Conservation (phyloP, 441 rosid species). For the Manihot esculenta region DNA sequence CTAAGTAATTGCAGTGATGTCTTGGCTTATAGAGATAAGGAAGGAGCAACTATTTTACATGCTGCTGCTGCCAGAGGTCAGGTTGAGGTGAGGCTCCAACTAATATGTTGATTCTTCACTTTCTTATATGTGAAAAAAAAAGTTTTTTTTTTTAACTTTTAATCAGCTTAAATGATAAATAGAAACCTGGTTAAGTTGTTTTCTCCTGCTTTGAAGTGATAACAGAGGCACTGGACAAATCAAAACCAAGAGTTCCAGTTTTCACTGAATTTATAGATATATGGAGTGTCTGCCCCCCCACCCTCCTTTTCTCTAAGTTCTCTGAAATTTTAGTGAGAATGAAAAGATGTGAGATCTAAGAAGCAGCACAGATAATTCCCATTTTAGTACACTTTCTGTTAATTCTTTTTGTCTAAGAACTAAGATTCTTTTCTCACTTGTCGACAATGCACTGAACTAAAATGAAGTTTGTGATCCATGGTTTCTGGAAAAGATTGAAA, state of each 20-base stretch:
- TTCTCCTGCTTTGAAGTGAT: background rate
- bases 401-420: background rate
- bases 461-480: background rate
- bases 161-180: background rate
- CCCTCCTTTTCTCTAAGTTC: background rate
- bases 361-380: background rate
- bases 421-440: background rate
- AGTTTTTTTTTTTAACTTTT: background rate
- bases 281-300: no score
- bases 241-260: background rate
- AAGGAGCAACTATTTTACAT: conserved; percentile 76
- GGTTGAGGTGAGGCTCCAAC: conserved; percentile 48
- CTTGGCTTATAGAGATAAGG: conserved; percentile 63
- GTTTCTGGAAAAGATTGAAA: background rate
- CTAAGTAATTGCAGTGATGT: conserved; percentile 47
- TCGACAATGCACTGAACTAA: background rate
- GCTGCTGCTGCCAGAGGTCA: conserved; percentile 84
- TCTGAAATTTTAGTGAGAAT: background rate
- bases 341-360: background rate
- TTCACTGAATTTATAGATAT: background rate
- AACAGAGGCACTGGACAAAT: background rate
- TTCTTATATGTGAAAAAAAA: background rate
- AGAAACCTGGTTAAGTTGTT: background rate
- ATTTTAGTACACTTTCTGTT: background rate
- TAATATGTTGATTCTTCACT: background rate